These are phyloP conservation scores for Pseudoscleropodium purum DNA, from an alignment of 225 moss, liverwort and hornwort species.

Conservation along the genomic window DNA sequence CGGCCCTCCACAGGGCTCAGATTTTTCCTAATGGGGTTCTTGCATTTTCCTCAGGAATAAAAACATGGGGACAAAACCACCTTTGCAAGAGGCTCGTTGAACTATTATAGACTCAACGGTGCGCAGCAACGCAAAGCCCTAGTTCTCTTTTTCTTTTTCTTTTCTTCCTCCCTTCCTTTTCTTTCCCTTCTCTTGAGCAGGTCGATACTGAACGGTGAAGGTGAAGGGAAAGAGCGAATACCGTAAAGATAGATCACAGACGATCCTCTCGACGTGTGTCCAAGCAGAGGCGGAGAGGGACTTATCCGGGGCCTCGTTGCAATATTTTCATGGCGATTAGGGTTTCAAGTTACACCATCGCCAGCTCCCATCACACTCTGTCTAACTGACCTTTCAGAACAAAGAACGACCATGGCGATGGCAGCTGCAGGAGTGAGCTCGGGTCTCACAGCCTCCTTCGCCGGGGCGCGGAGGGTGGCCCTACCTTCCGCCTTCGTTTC, in stretches of 20 bases:
- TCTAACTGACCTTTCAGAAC: background rate
- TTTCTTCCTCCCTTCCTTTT: background rate
- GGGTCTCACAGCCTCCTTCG: background rate
- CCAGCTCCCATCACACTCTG: background rate
- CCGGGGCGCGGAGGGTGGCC: background rate
- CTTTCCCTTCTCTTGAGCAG: background rate
- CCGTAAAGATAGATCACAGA: background rate
- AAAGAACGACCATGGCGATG: conserved; percentile 8
- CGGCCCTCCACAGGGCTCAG: too few relatives aligned
- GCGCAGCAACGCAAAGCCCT: background rate
- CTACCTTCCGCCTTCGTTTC: conserved; percentile 20
- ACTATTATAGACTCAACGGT: too few relatives aligned
- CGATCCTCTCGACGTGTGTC: background rate
- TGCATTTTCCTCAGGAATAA: too few relatives aligned
- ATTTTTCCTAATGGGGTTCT: too few relatives aligned
- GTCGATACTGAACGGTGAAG: background rate
- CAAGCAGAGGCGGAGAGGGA: background rate
- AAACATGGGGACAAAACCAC: too few relatives aligned
- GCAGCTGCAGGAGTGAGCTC: conserved; percentile 16
- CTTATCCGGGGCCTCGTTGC: background rate
- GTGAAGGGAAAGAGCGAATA: background rate
- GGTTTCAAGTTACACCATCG: background rate
- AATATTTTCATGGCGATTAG: background rate
- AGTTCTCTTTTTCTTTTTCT: too few relatives aligned
- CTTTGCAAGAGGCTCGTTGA: too few relatives aligned